Percentiles rank a stretch among this genome's conserved stretches.
Conservation (phyloP, 257 asterid species). For the Solanum verrucosum region DNA sequence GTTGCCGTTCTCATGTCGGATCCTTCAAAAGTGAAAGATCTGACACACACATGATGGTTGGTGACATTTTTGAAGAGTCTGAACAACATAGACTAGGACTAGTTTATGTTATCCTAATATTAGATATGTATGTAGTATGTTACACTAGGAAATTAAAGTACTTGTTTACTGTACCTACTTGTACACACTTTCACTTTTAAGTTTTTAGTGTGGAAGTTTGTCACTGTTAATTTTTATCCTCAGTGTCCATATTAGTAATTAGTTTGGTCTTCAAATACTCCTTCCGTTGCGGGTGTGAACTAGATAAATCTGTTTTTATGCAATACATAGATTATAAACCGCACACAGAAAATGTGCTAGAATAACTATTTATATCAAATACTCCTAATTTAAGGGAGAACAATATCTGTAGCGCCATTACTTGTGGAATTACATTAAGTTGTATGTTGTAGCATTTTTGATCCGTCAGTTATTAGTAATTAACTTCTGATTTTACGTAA, state of each 20-base stretch:
- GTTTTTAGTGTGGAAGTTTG: neutral
- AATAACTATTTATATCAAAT: neutral
- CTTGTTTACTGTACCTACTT: neutral
- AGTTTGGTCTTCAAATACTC: neutral
- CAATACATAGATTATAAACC: neutral
- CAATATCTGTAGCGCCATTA: neutral
- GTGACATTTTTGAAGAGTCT: neutral
- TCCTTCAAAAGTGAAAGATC: neutral
- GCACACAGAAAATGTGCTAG: neutral
- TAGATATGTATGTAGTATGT: neutral
- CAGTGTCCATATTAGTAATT: neutral
- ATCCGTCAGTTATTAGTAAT: neutral
- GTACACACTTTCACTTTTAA: neutral
- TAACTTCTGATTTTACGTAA: too few species aligned
- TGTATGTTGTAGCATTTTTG: neutral
- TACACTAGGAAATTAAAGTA: neutral
- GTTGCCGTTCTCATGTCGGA: neutral
- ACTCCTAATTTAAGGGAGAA: neutral
- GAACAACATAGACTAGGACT: neutral
- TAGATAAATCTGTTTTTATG: neutral
- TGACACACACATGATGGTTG: fast-evolving
- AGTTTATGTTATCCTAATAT: neutral
- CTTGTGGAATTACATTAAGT: neutral
- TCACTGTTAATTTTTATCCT: neutral
- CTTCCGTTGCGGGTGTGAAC: neutral